Base-by-base conservation (phyloP, 345 rosid species). In the Trapa incisa region DNA sequence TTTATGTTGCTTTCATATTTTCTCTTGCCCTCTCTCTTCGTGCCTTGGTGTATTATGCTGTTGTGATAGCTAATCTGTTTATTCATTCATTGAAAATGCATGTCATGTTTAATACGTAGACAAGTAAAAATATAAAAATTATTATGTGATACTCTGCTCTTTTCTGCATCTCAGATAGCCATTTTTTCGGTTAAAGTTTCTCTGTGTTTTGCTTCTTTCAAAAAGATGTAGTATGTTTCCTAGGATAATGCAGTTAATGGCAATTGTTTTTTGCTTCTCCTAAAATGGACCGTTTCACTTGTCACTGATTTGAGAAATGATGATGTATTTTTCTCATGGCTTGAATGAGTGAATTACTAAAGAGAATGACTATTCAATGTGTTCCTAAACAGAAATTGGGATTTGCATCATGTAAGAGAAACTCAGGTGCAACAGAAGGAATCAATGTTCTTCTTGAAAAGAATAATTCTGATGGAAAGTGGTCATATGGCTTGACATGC, bases 401-500 rank as follows among this genome's bases (percentile, higher is more conserved):
- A 42, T 88, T 89, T 78, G 94, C 96, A 47, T 90, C 97, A 64
- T 93, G 98, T 76, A 80, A 88, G 84, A 75, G 94, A 67, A 90
- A 72, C 67, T 56, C 82, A 2, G 97, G 94, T 36, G 96, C 96
- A 72, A 88, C 96, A 0, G 96, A 90, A 81, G 96, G 97, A 73
- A 79, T 90, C 61, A 80, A 88, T 83, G 97, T 88, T 72, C 84
- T 90, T 66, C 61, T 90, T 65, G 98, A 93, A 81, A 90, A 82
- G 86, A 92, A 82, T 73, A 82, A 84, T 74, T 72, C 80, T 39
- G 86, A 93, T 78, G 94, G 96, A 60, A 77, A 86, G 71, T 90
- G 97, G 96, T 90, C 92, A 56, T 93, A 88, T 81, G 97, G 98
- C 71, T 67, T 93, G 69, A 88, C 98, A 67, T 93, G 98, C 86